These are phyloP conservation scores for Pythium scleroteichum DNA, from an alignment of 352 stramenopile genomes.

Conservation along the genomic window DNA sequence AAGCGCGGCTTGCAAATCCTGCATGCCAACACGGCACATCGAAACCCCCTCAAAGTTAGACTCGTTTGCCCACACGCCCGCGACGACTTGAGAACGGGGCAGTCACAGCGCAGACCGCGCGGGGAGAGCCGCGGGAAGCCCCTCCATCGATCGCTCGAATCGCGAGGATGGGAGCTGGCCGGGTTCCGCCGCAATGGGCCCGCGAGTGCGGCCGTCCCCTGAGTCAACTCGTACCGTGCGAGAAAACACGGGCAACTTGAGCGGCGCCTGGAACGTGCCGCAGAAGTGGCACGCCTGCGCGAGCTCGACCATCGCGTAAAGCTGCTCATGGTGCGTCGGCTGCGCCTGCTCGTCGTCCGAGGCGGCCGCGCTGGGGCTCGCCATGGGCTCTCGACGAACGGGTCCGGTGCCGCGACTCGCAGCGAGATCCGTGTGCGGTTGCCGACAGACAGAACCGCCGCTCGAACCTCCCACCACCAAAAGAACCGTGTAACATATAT, in stretches of 20 bases:
- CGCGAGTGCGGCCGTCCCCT: background rate
- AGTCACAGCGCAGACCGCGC: conserved; percentile 1
- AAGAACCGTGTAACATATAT: conserved; percentile 16
- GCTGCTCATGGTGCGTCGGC: conserved; percentile 25
- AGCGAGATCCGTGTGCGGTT: conserved; percentile 22
- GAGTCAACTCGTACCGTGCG: conserved; percentile 55
- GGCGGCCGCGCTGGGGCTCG: conserved; percentile 47
- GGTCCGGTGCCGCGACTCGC: conserved; percentile 1
- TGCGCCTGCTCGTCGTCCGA: conserved; percentile 40
- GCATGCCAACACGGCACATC: conserved; percentile 11
- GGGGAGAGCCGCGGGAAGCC: conserved; percentile 2
- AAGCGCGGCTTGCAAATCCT: conserved; percentile 73
- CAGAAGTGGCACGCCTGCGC: conserved; percentile 82
- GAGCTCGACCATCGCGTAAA: conserved; percentile 49
- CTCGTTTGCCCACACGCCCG: background rate
- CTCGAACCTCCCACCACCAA: conserved; percentile 20
- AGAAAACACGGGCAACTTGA: conserved; percentile 72
- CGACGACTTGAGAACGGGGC: background rate
- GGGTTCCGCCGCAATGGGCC: conserved; percentile 22
- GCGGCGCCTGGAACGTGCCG: conserved; percentile 59
- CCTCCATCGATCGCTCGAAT: conserved; percentile 21
- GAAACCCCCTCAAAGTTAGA: conserved; percentile 22
- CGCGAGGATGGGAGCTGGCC: conserved; percentile 12
- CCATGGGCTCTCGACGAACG: conserved; percentile 29
- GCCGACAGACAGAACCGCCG: conserved; percentile 20